Evolutionary conservation across 768 basidiomycete species (phyloP).

Genomic region (Candolleomyces efflorescens): DNA sequence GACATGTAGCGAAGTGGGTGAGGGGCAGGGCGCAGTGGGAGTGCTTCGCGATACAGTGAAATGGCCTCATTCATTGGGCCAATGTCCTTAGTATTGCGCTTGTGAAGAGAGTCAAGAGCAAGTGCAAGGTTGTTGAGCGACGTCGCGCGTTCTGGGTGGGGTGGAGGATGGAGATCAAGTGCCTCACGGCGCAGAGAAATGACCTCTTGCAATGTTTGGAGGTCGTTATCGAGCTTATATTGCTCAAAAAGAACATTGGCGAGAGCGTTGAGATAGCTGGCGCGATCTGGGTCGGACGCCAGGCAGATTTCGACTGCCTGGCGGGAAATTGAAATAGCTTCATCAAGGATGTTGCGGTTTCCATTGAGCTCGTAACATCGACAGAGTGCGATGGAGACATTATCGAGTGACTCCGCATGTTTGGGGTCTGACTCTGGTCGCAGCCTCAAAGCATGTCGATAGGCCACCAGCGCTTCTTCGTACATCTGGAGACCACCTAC

Average conservation of each 20-base stretch:
- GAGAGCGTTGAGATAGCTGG: no score
- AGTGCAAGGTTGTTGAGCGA: slow-evolving; percentile 10
- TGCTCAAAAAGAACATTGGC: neutral
- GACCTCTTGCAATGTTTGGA: slow-evolving; percentile 6
- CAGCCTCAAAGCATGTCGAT: neutral
- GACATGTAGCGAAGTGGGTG: neutral
- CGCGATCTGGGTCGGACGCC: neutral
- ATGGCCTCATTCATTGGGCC: neutral
- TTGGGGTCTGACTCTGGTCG: no score
- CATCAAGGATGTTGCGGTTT: neutral
- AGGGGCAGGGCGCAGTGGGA: neutral
- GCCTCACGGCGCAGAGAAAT: slow-evolving; percentile 9
- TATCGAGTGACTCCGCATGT: neutral
- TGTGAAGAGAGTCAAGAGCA: slow-evolving; percentile 12
- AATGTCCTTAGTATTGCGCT: slow-evolving; percentile 3
- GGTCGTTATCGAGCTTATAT: neutral
- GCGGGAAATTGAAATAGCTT: neutral
- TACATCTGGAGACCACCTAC: no score
- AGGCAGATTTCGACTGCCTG: neutral
- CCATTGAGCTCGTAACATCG: no score
- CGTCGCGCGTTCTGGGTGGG: slow-evolving; percentile 5
- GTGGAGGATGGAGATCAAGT: slow-evolving; percentile 5
- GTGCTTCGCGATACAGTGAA: neutral
- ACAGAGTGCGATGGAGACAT: neutral
- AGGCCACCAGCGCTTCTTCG: neutral